A percentile compares a stretch with the other conserved stretches of the same genome.
Evolutionary conservation across 1,284 basidiomycete genomes (phyloP).

Genomic region (Peniophora sp.): DNA sequence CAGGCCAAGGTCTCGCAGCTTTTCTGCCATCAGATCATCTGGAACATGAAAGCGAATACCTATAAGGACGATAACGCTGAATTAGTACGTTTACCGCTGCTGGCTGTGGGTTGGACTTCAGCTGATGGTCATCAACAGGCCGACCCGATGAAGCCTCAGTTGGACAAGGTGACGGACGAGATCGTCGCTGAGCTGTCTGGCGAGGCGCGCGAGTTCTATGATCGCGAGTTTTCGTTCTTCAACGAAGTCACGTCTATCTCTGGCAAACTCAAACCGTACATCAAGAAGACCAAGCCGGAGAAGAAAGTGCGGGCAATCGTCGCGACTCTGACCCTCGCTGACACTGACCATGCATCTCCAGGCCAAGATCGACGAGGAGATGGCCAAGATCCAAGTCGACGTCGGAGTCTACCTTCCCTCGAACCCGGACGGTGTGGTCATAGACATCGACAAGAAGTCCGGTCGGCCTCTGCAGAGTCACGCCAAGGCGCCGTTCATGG

Average conservation of each 20-base stretch:
- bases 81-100: constrained; percentile 43
- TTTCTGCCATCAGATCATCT: constrained; percentile 99
- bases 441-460: constrained; percentile 95
- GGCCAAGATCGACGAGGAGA: constrained; percentile 99
- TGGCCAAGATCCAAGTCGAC: constrained; percentile 92
- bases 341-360: constrained; percentile 21
- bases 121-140: constrained; percentile 39
- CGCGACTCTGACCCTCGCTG: neutral
- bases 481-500: constrained; percentile 99
- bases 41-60: constrained; percentile 99
- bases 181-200: constrained; percentile 87
- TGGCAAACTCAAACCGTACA: constrained; percentile 94
- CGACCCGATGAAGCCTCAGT: constrained; percentile 89
- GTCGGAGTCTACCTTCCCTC: constrained; percentile 95
- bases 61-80: constrained; percentile 88
- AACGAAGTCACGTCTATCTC: constrained; percentile 96
- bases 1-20: constrained; percentile 96
- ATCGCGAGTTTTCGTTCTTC: constrained; percentile 95
- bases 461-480: constrained; percentile 95
- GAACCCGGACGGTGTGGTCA: constrained; percentile 94
- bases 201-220: constrained; percentile 88
- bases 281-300: constrained; percentile 93
- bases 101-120: neutral
- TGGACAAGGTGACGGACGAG: constrained; percentile 82
- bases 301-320: constrained; percentile 68